These are phyloP conservation scores for Eremomyces bilateralis DNA, from an alignment of 495 filamentous ascomycete species.

Conservation along the genomic window DNA sequence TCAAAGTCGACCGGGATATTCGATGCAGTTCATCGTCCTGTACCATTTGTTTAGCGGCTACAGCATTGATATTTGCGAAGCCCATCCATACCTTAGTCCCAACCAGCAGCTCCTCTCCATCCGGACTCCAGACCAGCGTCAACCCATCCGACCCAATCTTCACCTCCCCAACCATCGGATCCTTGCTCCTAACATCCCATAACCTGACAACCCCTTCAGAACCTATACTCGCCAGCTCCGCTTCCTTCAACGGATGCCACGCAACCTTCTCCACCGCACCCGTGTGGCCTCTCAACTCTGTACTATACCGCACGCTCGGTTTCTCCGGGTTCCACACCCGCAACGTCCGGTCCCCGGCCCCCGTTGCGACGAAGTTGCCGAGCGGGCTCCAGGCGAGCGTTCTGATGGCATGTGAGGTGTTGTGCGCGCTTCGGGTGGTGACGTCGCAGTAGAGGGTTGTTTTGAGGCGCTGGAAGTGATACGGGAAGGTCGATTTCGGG, in stretches of 20 bases:
- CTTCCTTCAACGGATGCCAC: slow-evolving; percentile 76
- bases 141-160: slow-evolving; percentile 69
- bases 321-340: slow-evolving; percentile 88
- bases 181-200: slow-evolving; percentile 81
- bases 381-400: slow-evolving; percentile 79
- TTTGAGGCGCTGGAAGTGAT: slow-evolving; percentile 11
- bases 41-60: not conserved
- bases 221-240: slow-evolving; percentile 69
- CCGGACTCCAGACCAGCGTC: slow-evolving; percentile 70
- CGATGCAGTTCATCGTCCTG: slow-evolving; percentile 53
- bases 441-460: slow-evolving; percentile 14
- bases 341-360: slow-evolving; percentile 57
- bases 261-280: slow-evolving; percentile 64
- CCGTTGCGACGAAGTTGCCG: slow-evolving; percentile 71
- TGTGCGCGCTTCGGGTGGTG: slow-evolving; percentile 5
- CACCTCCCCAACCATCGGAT: slow-evolving; percentile 46
- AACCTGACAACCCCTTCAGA: slow-evolving; percentile 70
- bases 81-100: slow-evolving; percentile 48
- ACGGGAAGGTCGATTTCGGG: slow-evolving; percentile 9
- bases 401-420: slow-evolving; percentile 26
- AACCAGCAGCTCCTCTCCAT: slow-evolving; percentile 59
- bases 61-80: too few species aligned
- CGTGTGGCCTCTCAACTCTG: slow-evolving; percentile 64
- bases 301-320: slow-evolving; percentile 55
- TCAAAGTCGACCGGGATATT: slow-evolving; percentile 20